Evolutionary conservation across 306 rosid species (phyloP).

Genomic region (Malus asiatica): DNA sequence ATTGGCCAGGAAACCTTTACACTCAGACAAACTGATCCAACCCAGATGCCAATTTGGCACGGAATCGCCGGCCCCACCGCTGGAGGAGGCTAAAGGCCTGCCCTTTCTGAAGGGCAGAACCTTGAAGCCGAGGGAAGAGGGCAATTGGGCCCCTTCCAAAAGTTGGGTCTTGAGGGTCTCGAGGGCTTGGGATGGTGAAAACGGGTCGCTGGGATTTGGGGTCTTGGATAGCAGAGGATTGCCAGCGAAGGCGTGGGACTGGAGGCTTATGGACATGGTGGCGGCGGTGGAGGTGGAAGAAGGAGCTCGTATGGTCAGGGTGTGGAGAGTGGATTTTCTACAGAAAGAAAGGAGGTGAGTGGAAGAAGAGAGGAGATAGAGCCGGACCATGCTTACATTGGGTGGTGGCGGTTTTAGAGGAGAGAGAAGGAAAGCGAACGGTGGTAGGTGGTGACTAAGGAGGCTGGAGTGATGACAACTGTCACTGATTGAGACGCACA

Average conservation of each 20-base stretch:
- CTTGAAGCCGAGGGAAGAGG: conserved; percentile 50
- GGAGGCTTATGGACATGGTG: conserved; percentile 50
- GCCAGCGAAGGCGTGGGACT: conserved; percentile 56
- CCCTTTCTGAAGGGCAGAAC: conserved; percentile 73
- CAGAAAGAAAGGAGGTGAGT: conserved; percentile 13
- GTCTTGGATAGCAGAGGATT: conserved; percentile 50
- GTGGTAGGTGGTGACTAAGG: conserved; percentile 6
- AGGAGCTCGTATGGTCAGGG: conserved; percentile 6
- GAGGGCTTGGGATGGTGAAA: conserved; percentile 54
- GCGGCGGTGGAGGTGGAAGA: conserved; percentile 1
- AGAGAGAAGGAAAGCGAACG: neutral
- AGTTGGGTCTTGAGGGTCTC: conserved; percentile 54
- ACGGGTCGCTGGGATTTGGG: conserved; percentile 34
- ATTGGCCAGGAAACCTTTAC: conserved; percentile 30
- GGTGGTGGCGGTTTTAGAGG: conserved; percentile 2
- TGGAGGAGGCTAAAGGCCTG: conserved; percentile 50
- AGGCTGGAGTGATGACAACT: conserved; percentile 17
- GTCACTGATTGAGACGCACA: neutral
- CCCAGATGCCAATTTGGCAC: conserved; percentile 63
- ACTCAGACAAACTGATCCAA: conserved; percentile 58
- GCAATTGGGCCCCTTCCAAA: conserved; percentile 15
- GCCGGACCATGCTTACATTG: conserved; percentile 21
- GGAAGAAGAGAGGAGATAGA: conserved; percentile 22
- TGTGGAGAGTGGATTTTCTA: conserved; percentile 4
- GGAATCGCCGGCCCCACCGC: conserved; percentile 16